A percentile compares a stretch with the other conserved stretches of the same genome.
Evolutionary conservation across 2,329 filamentous ascomycete species (phyloP).

Genomic region (Achaetomium macrosporum): DNA sequence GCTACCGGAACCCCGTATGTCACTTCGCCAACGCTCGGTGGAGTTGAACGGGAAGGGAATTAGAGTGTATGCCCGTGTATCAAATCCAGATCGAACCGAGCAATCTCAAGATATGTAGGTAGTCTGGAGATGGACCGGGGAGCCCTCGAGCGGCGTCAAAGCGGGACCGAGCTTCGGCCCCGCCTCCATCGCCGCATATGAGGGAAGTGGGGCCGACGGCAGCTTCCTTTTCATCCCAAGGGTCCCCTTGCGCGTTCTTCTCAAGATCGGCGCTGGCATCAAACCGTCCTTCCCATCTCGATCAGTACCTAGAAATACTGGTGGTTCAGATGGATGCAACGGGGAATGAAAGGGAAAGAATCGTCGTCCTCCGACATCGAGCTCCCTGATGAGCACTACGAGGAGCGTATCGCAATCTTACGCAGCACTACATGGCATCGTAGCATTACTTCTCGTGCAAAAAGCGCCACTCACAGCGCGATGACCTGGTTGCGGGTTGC

Average conservation of each 20-base stretch:
- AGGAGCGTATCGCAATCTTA: no score
- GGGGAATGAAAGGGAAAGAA: background rate
- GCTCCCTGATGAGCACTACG: no score
- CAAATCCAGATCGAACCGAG: background rate
- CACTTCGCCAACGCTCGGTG: background rate
- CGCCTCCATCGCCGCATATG: background rate
- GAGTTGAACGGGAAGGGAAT: background rate
- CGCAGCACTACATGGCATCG: background rate
- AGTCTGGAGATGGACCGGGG: conserved; percentile 3
- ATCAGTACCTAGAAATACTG: no score
- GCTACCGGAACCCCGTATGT: conserved; percentile 9
- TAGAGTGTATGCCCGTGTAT: background rate
- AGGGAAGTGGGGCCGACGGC: conserved; percentile 9
- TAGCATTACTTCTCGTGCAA: conserved; percentile 1
- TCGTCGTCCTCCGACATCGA: no score
- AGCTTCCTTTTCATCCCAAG: conserved; percentile 12
- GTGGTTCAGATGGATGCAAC: conserved; percentile 2
- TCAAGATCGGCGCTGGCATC: background rate
- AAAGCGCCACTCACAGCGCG: background rate
- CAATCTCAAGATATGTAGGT: conserved; percentile 5
- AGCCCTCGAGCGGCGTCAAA: conserved; percentile 2
- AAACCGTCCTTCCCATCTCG: background rate
- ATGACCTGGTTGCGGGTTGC: background rate
- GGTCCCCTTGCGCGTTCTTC: no score
- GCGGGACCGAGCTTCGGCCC: conserved; percentile 16